Base-by-base conservation (phyloP, 331 rosid genomes). In the Stylosanthes scabra region DNA sequence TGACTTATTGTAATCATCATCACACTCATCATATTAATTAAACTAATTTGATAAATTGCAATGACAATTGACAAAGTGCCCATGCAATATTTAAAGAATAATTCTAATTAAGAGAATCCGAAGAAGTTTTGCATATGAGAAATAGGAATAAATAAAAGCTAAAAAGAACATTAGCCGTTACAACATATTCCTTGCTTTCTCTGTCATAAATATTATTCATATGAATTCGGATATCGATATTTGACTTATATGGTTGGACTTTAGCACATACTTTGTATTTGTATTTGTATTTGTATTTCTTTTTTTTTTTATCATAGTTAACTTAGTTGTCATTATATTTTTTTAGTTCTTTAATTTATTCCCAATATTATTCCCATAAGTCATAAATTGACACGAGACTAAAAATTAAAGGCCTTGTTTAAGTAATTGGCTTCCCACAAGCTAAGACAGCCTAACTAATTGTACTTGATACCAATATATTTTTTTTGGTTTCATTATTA, bases 101-200 rank as follows among this genome's bases (percentile, higher is more conserved):
- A 67, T 59, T 52, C 37, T n/a, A n/a, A n/a, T 68, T 8, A 49
- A n/a, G 47, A 83, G 86, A 78, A 87, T 83, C 89, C 87, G 11
- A 68, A 74, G 83, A 54, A 72, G 80, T 56, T 76, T 64, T 71
- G 78, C 74, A 16, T 77, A 63, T 47, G 37, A 29, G 79, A 73
- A 59, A 41, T 46, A 4, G 44, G 80, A 74, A 52, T 75, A 63
- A 66, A 58, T 55, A 66, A 80, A 71, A 76, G 77, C 60, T 59
- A 59, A 75, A 54, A 79, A 51, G 20, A 45, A 37, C 52, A n/a
- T 31, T 81, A 71, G 86, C 80, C 72, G 65, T 78, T 80, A n/a
- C n/a, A n/a, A 67, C 68, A 70, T 66, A 74, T 76, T 74, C 80
- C 31, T 80, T 74, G 75, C 85, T 63, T 77, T 76, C 37, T 31